These are phyloP conservation scores for Candida taoyuanica DNA, from an alignment of 805 yeast species.

Conservation along the genomic window DNA sequence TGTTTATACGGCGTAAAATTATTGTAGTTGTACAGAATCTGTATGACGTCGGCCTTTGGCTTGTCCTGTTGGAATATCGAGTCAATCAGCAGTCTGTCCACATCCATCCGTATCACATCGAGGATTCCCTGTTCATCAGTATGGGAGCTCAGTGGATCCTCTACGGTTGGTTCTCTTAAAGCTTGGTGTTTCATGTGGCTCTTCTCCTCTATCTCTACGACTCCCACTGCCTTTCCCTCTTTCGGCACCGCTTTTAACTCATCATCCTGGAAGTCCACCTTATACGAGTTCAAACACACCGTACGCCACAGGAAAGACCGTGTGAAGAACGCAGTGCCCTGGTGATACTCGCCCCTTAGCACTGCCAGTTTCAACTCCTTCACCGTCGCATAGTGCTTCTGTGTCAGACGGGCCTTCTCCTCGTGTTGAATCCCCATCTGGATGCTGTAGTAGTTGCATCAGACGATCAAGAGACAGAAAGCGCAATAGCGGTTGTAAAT, in stretches of 20 bases:
- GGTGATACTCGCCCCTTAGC: slow-evolving; percentile 21
- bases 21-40: slow-evolving; percentile 25
- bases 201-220: too few species aligned
- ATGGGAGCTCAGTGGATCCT: slow-evolving; percentile 12
- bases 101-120: slow-evolving; percentile 25
- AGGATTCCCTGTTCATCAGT: slow-evolving; percentile 13
- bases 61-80: slow-evolving; percentile 18
- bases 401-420: slow-evolving; percentile 17
- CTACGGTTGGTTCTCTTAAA: slow-evolving; percentile 1
- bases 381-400: slow-evolving; percentile 16
- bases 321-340: slow-evolving; percentile 16
- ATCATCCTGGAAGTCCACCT: slow-evolving; percentile 15
- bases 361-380: slow-evolving; percentile 20
- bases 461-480: too few species aligned
- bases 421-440: slow-evolving; percentile 12
- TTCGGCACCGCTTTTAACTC: slow-evolving; percentile 18
- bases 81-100: slow-evolving; percentile 25
- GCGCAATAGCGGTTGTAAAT: too few species aligned
- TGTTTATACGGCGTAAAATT: slow-evolving; percentile 36
- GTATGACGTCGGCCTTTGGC: slow-evolving; percentile 18
- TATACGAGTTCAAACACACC: slow-evolving; percentile 22
- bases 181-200: background rate
- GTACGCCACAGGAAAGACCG: slow-evolving; percentile 22
- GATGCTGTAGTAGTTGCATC: too few species aligned
- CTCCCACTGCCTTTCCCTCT: too few species aligned